phyloP scores from a whole-genome alignment of 1,284 basidiomycete genomes.

The Rhodotorula glutinis region DNA sequence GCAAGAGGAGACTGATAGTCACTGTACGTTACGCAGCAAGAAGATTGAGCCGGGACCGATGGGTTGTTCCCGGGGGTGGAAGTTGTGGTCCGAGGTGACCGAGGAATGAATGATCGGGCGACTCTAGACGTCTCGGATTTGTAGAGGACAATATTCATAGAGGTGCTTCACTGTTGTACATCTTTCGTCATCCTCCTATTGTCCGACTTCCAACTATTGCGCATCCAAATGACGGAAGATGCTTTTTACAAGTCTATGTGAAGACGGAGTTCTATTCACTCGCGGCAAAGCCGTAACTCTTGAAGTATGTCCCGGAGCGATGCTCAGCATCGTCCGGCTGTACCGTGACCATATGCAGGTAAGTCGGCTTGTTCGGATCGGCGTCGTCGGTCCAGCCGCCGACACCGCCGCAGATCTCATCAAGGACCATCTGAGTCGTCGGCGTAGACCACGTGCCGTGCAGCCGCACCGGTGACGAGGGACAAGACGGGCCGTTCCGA shows the following conservation, averaged over 20 bases:
- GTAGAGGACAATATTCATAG: no score
- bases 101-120: background rate
- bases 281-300: background rate
- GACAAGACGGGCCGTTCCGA: background rate
- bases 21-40: background rate
- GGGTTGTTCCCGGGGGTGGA: background rate
- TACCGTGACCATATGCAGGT: background rate
- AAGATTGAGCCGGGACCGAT: background rate
- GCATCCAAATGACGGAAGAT: no score
- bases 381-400: background rate
- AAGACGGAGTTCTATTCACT: background rate
- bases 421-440: slow-evolving; percentile 6
- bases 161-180: no score
- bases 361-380: background rate
- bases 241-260: no score
- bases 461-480: background rate
- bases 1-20: background rate
- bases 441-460: background rate
- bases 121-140: no score
- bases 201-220: no score
- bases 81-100: background rate
- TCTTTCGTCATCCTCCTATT: no score
- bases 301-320: background rate
- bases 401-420: slow-evolving; percentile 1
- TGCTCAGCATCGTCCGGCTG: background rate